phyloP scores from a whole-genome alignment of 208 protist species.

The Crithidia brevicula region DNA sequence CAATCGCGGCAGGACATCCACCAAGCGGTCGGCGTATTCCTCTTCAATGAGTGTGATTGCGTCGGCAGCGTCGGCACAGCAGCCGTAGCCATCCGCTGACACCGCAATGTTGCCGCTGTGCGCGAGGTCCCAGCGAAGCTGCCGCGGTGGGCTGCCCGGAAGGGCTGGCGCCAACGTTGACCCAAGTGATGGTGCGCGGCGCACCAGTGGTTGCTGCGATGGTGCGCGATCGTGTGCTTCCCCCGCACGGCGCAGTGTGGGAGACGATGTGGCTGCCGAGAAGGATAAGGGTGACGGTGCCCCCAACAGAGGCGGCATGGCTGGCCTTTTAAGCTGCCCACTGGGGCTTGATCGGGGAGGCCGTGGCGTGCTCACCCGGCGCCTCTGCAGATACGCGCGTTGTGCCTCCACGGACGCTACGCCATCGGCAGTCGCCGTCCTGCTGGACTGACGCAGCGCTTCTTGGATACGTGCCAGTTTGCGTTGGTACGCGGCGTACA shows the following conservation, averaged over 20 bases:
- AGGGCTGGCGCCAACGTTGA: neutral
- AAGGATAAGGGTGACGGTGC: too few species aligned
- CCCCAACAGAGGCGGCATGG: too few species aligned
- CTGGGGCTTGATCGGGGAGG: neutral
- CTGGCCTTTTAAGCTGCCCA: too few species aligned
- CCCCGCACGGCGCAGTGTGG: too few species aligned
- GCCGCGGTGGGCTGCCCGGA: neutral
- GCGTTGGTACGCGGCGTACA: slow-evolving; percentile 23
- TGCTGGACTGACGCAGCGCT: slow-evolving; percentile 9
- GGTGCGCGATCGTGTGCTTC: neutral
- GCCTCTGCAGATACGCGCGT: slow-evolving; percentile 19
- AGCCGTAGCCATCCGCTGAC: slow-evolving; percentile 48
- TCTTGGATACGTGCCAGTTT: slow-evolving; percentile 33
- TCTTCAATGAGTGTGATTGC: slow-evolving; percentile 37
- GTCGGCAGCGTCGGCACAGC: slow-evolving; percentile 47
- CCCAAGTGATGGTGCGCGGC: slow-evolving; percentile 11
- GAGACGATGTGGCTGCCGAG: too few species aligned
- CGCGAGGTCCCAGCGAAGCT: slow-evolving; percentile 49
- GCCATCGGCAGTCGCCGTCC: neutral
- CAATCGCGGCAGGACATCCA: slow-evolving; percentile 20
- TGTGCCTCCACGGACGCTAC: slow-evolving; percentile 11
- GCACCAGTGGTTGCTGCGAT: slow-evolving; percentile 16
- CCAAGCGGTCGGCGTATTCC: slow-evolving; percentile 26
- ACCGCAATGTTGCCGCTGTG: slow-evolving; percentile 71
- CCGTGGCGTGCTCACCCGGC: slow-evolving; percentile 12